phyloP scores from a whole-genome alignment of 805 yeast genomes.

The Yamadazyma sp. region DNA sequence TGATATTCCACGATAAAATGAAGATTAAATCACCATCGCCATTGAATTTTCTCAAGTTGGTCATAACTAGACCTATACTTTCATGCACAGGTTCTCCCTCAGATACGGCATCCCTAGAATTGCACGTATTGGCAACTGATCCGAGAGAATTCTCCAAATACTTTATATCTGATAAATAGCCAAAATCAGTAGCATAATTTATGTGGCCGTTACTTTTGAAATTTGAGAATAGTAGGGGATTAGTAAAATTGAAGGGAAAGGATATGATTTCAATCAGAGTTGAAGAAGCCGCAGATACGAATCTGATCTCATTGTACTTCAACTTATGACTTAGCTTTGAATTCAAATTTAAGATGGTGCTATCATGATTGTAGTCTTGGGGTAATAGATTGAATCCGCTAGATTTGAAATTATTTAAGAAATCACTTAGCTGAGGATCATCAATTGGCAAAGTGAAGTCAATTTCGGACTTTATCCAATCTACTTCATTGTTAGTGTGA shows the following conservation, averaged over 20 bases:
- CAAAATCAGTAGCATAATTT: conserved; percentile 19
- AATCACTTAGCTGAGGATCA: conserved; percentile 1
- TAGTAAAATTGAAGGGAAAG: conserved; percentile 30
- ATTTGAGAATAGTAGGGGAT: conserved; percentile 25
- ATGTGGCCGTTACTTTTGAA: conserved; percentile 23
- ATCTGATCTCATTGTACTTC: conserved; percentile 4
- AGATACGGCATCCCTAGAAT: background rate
- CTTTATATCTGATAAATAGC: conserved; percentile 35
- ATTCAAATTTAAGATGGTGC: conserved; percentile 4
- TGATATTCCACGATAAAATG: conserved; percentile 25
- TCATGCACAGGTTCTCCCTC: background rate
- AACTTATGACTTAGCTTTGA: background rate
- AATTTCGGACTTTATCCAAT: conserved; percentile 14
- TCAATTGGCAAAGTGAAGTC: conserved; percentile 8
- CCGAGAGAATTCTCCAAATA: conserved; percentile 48
- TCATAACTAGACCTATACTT: conserved; percentile 38
- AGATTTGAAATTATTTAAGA: conserved; percentile 17
- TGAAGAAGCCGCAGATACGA: conserved; percentile 2
- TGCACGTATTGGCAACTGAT: conserved; percentile 24
- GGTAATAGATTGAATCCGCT: conserved; percentile 24
- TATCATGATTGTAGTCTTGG: conserved; percentile 9
- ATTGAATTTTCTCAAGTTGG: conserved; percentile 34
- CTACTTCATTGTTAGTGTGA: conserved; percentile 9
- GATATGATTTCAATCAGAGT: conserved; percentile 15
- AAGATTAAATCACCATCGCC: conserved; percentile 46